These are phyloP conservation scores for Zancudomyces culisetae DNA, from an alignment of 371 early-diverging fungal genomes.

Conservation along the genomic window DNA sequence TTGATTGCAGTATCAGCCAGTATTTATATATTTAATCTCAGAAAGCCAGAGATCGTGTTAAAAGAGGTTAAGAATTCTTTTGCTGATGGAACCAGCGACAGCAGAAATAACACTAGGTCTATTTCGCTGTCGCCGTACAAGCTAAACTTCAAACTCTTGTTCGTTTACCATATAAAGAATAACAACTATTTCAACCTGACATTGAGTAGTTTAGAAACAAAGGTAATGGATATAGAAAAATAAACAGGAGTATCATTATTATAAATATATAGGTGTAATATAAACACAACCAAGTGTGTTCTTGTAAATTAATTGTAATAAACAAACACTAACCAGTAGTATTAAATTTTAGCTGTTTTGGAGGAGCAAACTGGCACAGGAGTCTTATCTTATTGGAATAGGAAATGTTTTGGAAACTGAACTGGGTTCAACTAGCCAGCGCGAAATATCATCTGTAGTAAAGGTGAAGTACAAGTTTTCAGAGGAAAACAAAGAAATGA, in stretches of 20 bases:
- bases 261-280: too few relatives aligned
- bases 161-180: neutral
- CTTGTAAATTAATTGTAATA: too few relatives aligned
- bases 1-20: neutral
- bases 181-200: neutral
- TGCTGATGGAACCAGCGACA: too few relatives aligned
- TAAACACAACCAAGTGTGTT: too few relatives aligned
- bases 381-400: too few relatives aligned
- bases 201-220: neutral
- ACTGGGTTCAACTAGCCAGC: neutral
- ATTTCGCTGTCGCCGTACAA: neutral
- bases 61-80: neutral
- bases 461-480: neutral
- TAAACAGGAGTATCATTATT: too few relatives aligned
- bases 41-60: neutral
- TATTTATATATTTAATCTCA: neutral
- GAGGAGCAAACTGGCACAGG: too few relatives aligned
- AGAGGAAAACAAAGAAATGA: neutral
- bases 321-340: too few relatives aligned
- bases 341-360: too few relatives aligned
- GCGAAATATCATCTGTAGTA: neutral
- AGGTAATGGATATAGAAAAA: too few relatives aligned
- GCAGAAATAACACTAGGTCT: neutral
- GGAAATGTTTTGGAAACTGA: neutral
- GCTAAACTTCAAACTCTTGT: neutral